These are phyloP conservation scores for Tuber calosporum DNA, from an alignment of 495 filamentous ascomycete species.

Conservation along the genomic window DNA sequence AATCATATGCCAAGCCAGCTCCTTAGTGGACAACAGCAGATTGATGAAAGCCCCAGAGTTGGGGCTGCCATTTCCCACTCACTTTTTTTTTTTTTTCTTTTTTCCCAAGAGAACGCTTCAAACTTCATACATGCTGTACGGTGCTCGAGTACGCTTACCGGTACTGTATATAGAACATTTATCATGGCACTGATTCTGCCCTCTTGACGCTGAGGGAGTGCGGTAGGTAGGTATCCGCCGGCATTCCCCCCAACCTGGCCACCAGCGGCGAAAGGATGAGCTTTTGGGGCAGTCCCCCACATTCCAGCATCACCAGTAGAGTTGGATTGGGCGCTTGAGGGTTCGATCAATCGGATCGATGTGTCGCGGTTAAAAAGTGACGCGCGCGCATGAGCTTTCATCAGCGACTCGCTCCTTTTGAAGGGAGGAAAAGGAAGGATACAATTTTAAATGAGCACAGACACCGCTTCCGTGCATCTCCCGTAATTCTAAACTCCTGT, in stretches of 20 bases:
- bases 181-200: neutral
- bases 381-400: neutral
- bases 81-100: slow-evolving; percentile 7
- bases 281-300: neutral
- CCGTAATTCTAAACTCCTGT: neutral
- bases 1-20: slow-evolving; percentile 4
- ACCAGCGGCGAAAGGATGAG: neutral
- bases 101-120: slow-evolving; percentile 10
- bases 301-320: neutral
- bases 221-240: too few relatives aligned
- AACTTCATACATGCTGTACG: neutral
- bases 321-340: neutral
- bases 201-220: neutral
- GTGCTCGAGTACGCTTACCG: too few relatives aligned
- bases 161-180: neutral
- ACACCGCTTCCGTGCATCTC: neutral
- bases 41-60: slow-evolving; percentile 23
- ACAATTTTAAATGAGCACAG: neutral
- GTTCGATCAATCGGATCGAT: too few relatives aligned
- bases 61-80: slow-evolving; percentile 17
- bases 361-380: slow-evolving; percentile 1
- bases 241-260: neutral
- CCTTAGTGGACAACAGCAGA: slow-evolving; percentile 13
- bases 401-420: neutral
- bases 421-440: neutral